Evolutionary conservation across 164 flowering plant species (phyloP), one percentile per base, ranked within the genome.

Genomic region (Cinnamomum chago): DNA sequence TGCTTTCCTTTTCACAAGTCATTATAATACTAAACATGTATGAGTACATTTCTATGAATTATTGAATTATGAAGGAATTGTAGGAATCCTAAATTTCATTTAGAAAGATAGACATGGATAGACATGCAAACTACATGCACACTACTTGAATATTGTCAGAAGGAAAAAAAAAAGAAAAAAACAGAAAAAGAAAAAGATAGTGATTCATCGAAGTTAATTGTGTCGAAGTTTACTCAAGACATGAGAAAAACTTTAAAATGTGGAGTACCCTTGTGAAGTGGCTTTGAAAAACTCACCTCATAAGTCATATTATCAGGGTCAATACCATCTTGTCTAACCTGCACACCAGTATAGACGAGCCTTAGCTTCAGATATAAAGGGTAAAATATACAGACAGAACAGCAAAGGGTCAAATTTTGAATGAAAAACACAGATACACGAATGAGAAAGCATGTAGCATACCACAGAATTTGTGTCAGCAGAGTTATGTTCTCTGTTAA

Each of bases 271-370:
- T 40, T 6, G 47, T 7, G 47, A 40, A 7, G 10, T 40, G 20
- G 24, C 15, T 50, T 18, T 52, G 50, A 24, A 22, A 76, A 72
- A 58, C 77, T 75, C 72, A 80, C 83, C 83, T 83, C 85, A 75
- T 83, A 83, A 12, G 78, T 76, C 85, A 83, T 80, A 73, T 76
- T 74, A 76, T 83, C 85, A 12, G 85, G 85, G 70, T 80, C 85
- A 76, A 83, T 24, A 73, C 76, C 74, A 76, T 80, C 85, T 78
- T 80, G 75, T 78, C 76, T 80, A 58, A 62, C 76, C 85, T 83
- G 74, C 64, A 64, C 18, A 58, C 75, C 77, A 76, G 28, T 68
- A 77, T 18, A 74, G 30, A 25, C 30, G 66, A 50, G 50, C n/a
- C 65, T 77, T 52, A 20, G 60, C 66, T 62, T 60, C 62, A 20